Conservation (phyloP, 768 basidiomycete species). For the Suillus paluster region DNA sequence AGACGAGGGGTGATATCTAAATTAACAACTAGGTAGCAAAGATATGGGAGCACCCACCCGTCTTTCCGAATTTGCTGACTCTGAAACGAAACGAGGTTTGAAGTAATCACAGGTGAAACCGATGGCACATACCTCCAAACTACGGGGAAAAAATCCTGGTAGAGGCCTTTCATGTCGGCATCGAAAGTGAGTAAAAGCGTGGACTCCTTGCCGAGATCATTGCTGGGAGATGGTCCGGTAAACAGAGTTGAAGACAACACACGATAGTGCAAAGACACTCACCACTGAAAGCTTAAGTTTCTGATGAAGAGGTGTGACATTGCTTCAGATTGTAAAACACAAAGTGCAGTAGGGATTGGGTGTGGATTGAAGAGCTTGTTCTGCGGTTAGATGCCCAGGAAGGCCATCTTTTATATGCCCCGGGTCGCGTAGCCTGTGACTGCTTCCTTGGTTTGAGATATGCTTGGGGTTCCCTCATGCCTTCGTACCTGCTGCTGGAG, state of each 20-base stretch:
- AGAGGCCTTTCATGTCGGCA: neutral
- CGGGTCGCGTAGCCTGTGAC: neutral
- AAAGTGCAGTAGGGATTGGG: neutral
- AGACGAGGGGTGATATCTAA: neutral
- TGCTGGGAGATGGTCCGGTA: neutral
- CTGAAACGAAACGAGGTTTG: neutral
- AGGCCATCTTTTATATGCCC: neutral
- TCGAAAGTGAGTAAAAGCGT: neutral
- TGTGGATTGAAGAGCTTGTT: neutral
- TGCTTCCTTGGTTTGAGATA: neutral
- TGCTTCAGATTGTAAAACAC: neutral
- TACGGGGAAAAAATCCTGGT: neutral
- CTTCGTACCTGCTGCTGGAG: neutral
- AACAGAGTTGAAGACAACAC: neutral
- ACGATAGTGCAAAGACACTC: neutral
- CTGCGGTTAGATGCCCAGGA: neutral
- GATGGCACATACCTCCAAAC: neutral
- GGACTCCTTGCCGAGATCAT: neutral
- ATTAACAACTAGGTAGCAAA: neutral
- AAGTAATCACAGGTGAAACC: neutral
- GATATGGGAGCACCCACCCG: neutral
- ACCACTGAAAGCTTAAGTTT: neutral
- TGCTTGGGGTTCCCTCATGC: neutral
- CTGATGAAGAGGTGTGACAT: neutral
- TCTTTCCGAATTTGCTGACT: no score